These are phyloP conservation scores for Suhomyces panamericanus DNA, from an alignment of 1,139 yeast genomes.

Conservation along the genomic window DNA sequence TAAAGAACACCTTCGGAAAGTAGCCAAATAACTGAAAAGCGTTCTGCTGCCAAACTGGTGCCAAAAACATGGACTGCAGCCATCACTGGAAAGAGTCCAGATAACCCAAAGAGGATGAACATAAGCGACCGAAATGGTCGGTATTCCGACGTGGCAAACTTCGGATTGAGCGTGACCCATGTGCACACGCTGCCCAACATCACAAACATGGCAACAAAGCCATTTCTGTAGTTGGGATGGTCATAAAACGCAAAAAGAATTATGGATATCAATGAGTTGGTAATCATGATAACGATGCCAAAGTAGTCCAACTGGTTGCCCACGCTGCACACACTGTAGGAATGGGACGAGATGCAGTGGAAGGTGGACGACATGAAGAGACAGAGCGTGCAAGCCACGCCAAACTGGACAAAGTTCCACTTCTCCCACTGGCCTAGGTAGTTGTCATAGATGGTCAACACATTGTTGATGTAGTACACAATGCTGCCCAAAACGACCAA, in stretches of 20 bases:
- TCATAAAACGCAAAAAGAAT: constrained; percentile 68
- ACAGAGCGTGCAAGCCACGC: constrained; percentile 50
- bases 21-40: constrained; percentile 64
- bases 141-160: constrained; percentile 68
- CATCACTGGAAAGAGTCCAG: constrained; percentile 71
- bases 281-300: constrained; percentile 78
- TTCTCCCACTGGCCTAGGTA: constrained; percentile 43
- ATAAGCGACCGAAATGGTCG: constrained; percentile 75
- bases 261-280: constrained; percentile 72
- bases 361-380: constrained; percentile 72
- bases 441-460: constrained; percentile 45
- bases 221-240: constrained; percentile 35
- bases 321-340: constrained; percentile 54
- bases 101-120: constrained; percentile 79
- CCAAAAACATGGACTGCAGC: constrained; percentile 46
- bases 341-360: constrained; percentile 79
- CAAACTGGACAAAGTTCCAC: constrained; percentile 41
- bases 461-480: constrained; percentile 25
- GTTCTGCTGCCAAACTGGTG: constrained; percentile 39
- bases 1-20: constrained; percentile 70
- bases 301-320: constrained; percentile 86
- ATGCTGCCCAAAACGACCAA: constrained; percentile 33
- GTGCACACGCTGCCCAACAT: constrained; percentile 64
- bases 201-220: constrained; percentile 52
- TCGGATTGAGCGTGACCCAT: constrained; percentile 60